Conservation (phyloP, 1,284 basidiomycete species). For the Lentinula novae-zelandiae region DNA sequence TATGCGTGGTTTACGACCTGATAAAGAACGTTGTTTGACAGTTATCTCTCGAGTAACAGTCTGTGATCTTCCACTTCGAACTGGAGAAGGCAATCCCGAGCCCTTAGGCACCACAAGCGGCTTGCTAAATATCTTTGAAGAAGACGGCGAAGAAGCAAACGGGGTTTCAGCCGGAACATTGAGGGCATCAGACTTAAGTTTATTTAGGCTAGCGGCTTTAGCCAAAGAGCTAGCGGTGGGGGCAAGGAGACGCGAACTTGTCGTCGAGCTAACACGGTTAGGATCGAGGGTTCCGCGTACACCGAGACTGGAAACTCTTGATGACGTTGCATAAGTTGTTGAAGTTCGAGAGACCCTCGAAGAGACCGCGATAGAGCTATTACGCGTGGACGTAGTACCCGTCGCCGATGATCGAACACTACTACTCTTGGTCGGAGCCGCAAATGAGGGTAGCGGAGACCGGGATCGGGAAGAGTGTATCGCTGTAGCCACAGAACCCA, state of each 20-base stretch:
- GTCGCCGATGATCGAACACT: slow-evolving; percentile 11
- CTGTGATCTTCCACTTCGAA: slow-evolving; percentile 23
- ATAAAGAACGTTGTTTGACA: slow-evolving; percentile 36
- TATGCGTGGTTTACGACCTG: slow-evolving; percentile 64
- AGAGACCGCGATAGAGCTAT: slow-evolving; percentile 22
- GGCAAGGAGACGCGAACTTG: slow-evolving; percentile 56
- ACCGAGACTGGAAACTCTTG: slow-evolving; percentile 10
- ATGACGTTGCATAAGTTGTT: neutral
- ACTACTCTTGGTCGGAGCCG: slow-evolving; percentile 10
- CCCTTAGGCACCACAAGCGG: slow-evolving; percentile 39
- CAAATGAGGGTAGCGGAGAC: slow-evolving; percentile 22
- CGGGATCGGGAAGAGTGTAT: slow-evolving; percentile 14
- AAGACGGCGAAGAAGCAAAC: slow-evolving; percentile 5
- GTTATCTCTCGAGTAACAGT: slow-evolving; percentile 10
- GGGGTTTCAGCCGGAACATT: slow-evolving; percentile 15
- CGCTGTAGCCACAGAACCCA: slow-evolving; percentile 10
- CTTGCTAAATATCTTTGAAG: slow-evolving; percentile 50
- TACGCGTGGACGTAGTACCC: slow-evolving; percentile 18
- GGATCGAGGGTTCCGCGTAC: neutral
- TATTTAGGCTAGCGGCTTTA: slow-evolving; percentile 34
- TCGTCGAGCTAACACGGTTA: slow-evolving; percentile 19
- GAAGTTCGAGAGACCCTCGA: neutral
- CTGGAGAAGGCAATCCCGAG: slow-evolving; percentile 33
- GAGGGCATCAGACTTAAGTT: neutral
- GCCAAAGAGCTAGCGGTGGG: slow-evolving; percentile 78